These are phyloP conservation scores for Salix exigua DNA, from an alignment of 345 rosid genomes.

Conservation along the genomic window DNA sequence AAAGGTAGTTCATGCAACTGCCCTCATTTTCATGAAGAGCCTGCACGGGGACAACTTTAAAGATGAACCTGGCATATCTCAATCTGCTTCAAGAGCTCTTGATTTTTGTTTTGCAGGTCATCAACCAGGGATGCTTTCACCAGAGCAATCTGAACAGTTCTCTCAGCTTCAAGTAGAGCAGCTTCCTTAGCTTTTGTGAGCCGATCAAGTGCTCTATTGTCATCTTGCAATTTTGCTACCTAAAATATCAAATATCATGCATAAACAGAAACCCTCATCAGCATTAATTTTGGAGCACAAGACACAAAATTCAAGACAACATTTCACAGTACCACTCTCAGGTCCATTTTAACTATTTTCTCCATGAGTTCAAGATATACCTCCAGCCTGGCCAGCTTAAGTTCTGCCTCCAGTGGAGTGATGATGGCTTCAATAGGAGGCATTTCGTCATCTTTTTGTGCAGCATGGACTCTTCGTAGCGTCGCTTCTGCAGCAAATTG, in stretches of 20 bases:
- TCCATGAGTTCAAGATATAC: constrained; percentile 17
- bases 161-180: constrained; percentile 52
- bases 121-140: constrained; percentile 51
- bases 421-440: constrained; percentile 57
- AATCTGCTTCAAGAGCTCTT: constrained; percentile 51
- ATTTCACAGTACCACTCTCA: not conserved
- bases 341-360: not conserved
- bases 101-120: constrained; percentile 52
- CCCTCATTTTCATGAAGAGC: not conserved
- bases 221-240: constrained; percentile 48
- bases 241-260: constrained; percentile 10
- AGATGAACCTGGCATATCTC: constrained; percentile 48
- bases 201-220: constrained; percentile 45
- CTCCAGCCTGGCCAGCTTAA: constrained; percentile 46
- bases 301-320: not conserved
- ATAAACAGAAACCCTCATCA: not conserved
- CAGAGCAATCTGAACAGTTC: constrained; percentile 45
- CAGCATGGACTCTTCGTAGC: constrained; percentile 51
- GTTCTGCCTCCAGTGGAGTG: constrained; percentile 48
- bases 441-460: constrained; percentile 53
- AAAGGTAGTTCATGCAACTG: not conserved
- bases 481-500: constrained; percentile 56
- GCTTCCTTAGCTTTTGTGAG: constrained; percentile 54
- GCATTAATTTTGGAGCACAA: not conserved
- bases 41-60: not conserved